Conservation (phyloP, 768 basidiomycete genomes). For the Rhizopogon sp. region DNA sequence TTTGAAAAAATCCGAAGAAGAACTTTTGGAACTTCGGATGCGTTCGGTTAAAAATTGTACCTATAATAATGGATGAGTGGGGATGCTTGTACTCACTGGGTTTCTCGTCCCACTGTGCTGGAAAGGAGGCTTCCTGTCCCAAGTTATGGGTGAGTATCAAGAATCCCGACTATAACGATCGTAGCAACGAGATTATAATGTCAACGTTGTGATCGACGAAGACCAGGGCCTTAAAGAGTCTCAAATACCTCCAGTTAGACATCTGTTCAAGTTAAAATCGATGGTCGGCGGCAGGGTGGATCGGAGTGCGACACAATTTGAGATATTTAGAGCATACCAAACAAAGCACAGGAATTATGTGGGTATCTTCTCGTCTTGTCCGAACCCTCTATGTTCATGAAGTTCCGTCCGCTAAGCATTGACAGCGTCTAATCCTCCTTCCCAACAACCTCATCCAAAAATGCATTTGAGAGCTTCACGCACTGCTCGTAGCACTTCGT, state of each 20-base stretch:
- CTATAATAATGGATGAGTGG: too few relatives aligned
- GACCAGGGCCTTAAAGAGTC: background rate
- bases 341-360: background rate
- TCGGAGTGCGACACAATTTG: background rate
- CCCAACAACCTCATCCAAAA: conserved; percentile 60
- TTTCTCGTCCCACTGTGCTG: background rate
- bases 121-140: background rate
- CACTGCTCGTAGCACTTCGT: conserved; percentile 79
- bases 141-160: background rate
- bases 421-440: conserved; percentile 14
- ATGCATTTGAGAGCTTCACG: conserved; percentile 65
- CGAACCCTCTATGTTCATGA: background rate
- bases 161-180: background rate
- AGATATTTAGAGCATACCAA: background rate
- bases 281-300: background rate
- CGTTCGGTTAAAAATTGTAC: too few relatives aligned
- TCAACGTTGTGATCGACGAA: background rate
- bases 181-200: background rate
- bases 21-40: too few relatives aligned
- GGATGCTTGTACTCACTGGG: background rate
- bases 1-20: too few relatives aligned
- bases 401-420: background rate
- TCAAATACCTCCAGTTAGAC: too few relatives aligned
- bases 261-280: background rate
- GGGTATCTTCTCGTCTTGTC: background rate